Evolutionary conservation across 306 rosid species (phyloP), one percentile per base, ranked within the genome.

Genomic region (Vicia villosa): DNA sequence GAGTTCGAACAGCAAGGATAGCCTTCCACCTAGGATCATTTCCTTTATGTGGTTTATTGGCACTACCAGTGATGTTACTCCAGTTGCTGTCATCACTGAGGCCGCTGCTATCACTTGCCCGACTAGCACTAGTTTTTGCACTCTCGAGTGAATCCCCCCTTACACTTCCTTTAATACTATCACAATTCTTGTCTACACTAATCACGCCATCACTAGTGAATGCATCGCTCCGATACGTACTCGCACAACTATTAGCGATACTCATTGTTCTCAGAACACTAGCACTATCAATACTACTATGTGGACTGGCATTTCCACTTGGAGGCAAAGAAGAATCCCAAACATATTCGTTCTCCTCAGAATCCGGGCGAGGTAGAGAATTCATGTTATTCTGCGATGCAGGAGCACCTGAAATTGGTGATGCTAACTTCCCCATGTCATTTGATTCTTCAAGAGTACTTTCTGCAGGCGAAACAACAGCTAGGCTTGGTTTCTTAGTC

Each of bases 241-340:
- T 83, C 10, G 92, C 88, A 47, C 92, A 87, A 78, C 96, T 92
- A 83, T 87, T 87, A 34, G 66, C 96, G 42, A 89, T 63, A 81
- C 96, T 92, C 98, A 92, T 89, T 47, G 96, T 86, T 63, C 91
- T 91, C 55, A 78, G 85, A 82, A 91, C 90, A 74, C 95, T 86
- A 45, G 83, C 59, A 70, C 97, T 89, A 68, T 86, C 96, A 34
- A 87, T 83, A 81, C 98, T 92, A 77, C 95, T 92, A 46, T 76
- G 88, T 11, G 98, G 98, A 75, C 98, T 92, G 22, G 83, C 96
- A 84, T 89, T 92, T 58, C 95, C 98, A 75, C 98, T 92, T 30
- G 98, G 95, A 62, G 96, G 96, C 83, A 92, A 75, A 69, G 98
- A 92, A 76, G 98, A 88, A 84, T 92, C 98, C 98, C 98, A 92